Conservation (phyloP, 129 eudicot genomes). For the Heracleum sosnowskyi region DNA sequence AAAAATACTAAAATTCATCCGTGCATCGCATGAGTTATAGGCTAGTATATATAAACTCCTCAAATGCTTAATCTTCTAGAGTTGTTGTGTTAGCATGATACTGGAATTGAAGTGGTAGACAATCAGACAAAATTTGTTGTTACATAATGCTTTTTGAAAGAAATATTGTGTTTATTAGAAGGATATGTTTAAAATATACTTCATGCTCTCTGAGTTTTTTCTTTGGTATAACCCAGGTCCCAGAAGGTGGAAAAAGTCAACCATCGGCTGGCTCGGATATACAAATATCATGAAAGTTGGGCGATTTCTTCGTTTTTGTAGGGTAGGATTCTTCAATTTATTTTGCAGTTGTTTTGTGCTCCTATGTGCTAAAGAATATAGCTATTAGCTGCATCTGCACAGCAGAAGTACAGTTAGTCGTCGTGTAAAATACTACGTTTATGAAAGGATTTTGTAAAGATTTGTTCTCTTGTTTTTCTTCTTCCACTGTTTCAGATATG, state of each 20-base stretch:
- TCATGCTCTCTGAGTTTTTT: neutral
- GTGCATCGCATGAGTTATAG: no score
- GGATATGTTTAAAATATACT: neutral
- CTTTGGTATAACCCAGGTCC: neutral
- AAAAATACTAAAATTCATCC: no score
- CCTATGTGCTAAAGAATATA: neutral
- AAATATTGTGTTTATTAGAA: neutral
- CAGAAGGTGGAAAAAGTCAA: neutral
- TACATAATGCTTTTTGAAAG: neutral
- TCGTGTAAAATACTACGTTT: neutral
- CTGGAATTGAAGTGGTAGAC: neutral
- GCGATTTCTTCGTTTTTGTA: neutral
- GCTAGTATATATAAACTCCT: no score
- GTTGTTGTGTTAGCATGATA: neutral
- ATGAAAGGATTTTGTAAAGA: neutral
- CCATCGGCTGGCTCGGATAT: neutral
- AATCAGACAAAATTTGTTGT: no score
- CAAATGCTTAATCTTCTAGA: neutral
- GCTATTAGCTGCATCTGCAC: neutral
- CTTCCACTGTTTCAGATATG: neutral
- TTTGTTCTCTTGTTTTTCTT: neutral
- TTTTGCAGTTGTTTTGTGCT: neutral
- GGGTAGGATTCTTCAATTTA: neutral
- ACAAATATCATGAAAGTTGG: neutral
- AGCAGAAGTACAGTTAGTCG: neutral